Conservation (phyloP, 75 land plant genomes). For the Chamaecyparis obtusa region DNA sequence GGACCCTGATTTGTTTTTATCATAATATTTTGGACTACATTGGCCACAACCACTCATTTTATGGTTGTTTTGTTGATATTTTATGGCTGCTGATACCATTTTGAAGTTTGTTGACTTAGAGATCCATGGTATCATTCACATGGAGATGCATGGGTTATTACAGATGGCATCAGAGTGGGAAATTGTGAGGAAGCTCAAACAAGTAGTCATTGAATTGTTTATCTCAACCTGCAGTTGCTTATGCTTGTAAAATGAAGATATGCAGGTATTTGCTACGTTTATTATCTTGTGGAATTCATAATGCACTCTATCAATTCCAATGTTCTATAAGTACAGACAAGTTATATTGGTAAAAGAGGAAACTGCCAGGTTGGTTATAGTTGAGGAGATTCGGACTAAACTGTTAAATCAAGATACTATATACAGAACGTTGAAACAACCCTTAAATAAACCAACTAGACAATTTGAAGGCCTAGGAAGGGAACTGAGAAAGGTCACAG, state of each 20-base stretch:
- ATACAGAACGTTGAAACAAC: not conserved
- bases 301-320: not conserved
- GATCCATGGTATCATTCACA: too few relatives aligned
- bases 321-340: not conserved
- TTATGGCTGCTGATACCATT: too few relatives aligned
- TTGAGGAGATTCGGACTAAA: not conserved
- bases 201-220: too few relatives aligned
- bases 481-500: not conserved
- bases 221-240: not conserved
- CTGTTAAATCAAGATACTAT: not conserved
- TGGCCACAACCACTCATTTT: not conserved
- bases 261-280: too few relatives aligned
- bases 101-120: too few relatives aligned
- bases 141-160: too few relatives aligned
- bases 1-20: not conserved
- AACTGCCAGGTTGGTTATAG: not conserved
- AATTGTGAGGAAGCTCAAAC: too few relatives aligned
- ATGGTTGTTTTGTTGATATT: not conserved
- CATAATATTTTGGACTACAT: not conserved
- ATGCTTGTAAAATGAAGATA: too few relatives aligned
- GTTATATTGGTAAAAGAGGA: not conserved
- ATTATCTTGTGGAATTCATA: not conserved
- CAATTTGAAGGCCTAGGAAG: not conserved
- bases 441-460: not conserved
- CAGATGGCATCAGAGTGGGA: too few relatives aligned